phyloP scores from a whole-genome alignment of 2,329 filamentous ascomycete genomes.

The Phoma sp. region DNA sequence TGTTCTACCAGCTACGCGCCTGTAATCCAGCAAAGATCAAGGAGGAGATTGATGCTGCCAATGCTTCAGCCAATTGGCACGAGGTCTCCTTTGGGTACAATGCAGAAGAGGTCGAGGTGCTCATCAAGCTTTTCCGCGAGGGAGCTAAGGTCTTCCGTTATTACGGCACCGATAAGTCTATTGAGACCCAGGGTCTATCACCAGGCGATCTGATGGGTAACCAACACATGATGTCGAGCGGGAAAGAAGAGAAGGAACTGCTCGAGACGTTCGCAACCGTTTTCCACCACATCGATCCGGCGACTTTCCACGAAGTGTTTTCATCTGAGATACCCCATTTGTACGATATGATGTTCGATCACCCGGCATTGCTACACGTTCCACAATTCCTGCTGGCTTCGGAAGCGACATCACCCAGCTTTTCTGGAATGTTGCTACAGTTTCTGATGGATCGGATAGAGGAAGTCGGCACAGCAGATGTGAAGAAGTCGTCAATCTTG shows the following conservation, averaged over 20 bases:
- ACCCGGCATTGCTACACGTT: constrained; percentile 90
- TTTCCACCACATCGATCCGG: constrained; percentile 97
- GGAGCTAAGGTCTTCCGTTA: constrained; percentile 97
- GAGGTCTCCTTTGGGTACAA: constrained; percentile 97
- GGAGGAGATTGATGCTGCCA: constrained; percentile 73
- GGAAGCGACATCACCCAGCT: constrained; percentile 95
- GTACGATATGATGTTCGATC: constrained; percentile 97
- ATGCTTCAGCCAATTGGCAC: constrained; percentile 87
- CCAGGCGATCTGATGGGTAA: constrained; percentile 93
- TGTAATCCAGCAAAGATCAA: constrained; percentile 74
- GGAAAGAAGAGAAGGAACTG: constrained; percentile 95
- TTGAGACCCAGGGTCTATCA: constrained; percentile 77
- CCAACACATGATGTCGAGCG: constrained; percentile 91
- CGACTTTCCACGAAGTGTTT: constrained; percentile 98
- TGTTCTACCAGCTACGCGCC: constrained; percentile 91
- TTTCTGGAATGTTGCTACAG: constrained; percentile 96
- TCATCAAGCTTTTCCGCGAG: constrained; percentile 96
- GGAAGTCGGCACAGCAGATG: constrained; percentile 89
- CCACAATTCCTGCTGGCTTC: constrained; percentile 99
- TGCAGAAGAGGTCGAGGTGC: constrained; percentile 94
- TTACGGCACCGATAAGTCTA: constrained; percentile 86
- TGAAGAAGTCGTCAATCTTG: constrained; percentile 91
- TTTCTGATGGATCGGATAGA: constrained; percentile 98
- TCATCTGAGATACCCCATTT: constrained; percentile 95
- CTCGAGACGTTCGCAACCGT: constrained; percentile 98